phyloP scores from a whole-genome alignment of 129 eudicot species.

The Logfia minima region DNA sequence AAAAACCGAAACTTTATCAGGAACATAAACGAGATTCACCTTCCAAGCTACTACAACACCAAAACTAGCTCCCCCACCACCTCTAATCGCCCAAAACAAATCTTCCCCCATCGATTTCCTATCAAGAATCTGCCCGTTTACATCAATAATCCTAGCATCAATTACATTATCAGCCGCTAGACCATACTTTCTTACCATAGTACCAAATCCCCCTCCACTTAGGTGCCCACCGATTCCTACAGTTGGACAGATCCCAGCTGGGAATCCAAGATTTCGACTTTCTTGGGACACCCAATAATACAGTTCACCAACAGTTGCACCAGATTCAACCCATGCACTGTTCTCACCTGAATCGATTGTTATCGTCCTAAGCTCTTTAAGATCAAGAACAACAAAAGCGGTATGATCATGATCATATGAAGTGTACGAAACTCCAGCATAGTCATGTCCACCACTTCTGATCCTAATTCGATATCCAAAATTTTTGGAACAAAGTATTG shows the following conservation, averaged over 20 bases:
- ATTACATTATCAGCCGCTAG: constrained; percentile 5
- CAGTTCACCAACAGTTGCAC: constrained; percentile 11
- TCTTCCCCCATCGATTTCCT: constrained; percentile 2
- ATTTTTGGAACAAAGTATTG: constrained; percentile 7
- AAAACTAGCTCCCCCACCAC: constrained; percentile 7
- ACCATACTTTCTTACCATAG: constrained; percentile 10
- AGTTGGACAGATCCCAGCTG: constrained; percentile 2
- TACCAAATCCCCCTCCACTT: constrained; percentile 11
- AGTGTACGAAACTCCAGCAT: constrained; percentile 24
- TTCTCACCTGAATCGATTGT: neutral
- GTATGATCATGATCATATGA: constrained; percentile 5
- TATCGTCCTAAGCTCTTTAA: neutral
- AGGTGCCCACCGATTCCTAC: constrained; percentile 5
- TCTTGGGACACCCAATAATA: neutral
- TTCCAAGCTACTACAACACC: constrained; percentile 18
- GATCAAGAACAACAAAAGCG: neutral
- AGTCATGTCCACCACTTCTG: constrained; percentile 30
- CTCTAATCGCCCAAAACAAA: constrained; percentile 8
- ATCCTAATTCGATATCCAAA: constrained; percentile 8
- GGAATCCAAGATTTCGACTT: neutral
- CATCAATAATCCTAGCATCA: neutral
- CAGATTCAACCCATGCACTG: constrained; percentile 11
- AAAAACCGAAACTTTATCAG: neutral
- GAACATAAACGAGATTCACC: neutral
- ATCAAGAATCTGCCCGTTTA: neutral